Evolutionary conservation across 306 rosid species (phyloP).

Genomic region (Sophora flavescens): DNA sequence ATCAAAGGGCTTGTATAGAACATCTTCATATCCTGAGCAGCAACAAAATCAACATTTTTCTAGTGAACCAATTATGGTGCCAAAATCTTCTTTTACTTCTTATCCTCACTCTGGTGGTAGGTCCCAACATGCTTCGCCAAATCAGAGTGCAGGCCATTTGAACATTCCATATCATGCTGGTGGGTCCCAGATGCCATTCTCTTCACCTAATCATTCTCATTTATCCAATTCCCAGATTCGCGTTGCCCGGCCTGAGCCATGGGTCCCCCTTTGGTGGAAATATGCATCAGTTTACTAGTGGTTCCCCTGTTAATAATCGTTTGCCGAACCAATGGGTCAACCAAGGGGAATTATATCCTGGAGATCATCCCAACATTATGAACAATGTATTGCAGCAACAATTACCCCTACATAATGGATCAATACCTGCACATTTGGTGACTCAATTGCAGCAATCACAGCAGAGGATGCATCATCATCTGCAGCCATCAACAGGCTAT

Average conservation of each 20-base stretch:
- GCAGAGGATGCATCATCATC: conserved; percentile 64
- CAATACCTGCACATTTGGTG: conserved; percentile 61
- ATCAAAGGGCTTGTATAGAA: conserved; percentile 61
- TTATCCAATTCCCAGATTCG: conserved; percentile 61
- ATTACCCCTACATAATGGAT: conserved; percentile 64
- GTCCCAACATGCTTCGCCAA: conserved; percentile 66
- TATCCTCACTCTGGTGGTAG: conserved; percentile 63
- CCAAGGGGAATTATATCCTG: conserved; percentile 59
- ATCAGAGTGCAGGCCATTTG: conserved; percentile 57
- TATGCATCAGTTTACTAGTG: conserved; percentile 56
- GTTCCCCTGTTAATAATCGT: conserved; percentile 56
- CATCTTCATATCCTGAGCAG: conserved; percentile 79
- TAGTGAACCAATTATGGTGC: conserved; percentile 69
- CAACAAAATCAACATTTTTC: conserved; percentile 62
- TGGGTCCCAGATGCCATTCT: conserved; percentile 58
- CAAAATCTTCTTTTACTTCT: conserved; percentile 66
- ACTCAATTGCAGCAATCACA: conserved; percentile 66
- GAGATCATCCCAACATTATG: conserved; percentile 58
- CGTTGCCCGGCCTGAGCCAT: conserved; percentile 57
- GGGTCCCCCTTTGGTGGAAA: conserved; percentile 67
- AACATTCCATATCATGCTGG: conserved; percentile 63
- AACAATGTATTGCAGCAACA: conserved; percentile 68
- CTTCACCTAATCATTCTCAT: conserved; percentile 61
- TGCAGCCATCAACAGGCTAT: conserved; percentile 62
- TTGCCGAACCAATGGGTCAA: conserved; percentile 63